Evolutionary conservation across 2,329 filamentous ascomycete species (phyloP), one percentile per base, ranked within the genome.

Genomic region (Cladophialophora carrionii): DNA sequence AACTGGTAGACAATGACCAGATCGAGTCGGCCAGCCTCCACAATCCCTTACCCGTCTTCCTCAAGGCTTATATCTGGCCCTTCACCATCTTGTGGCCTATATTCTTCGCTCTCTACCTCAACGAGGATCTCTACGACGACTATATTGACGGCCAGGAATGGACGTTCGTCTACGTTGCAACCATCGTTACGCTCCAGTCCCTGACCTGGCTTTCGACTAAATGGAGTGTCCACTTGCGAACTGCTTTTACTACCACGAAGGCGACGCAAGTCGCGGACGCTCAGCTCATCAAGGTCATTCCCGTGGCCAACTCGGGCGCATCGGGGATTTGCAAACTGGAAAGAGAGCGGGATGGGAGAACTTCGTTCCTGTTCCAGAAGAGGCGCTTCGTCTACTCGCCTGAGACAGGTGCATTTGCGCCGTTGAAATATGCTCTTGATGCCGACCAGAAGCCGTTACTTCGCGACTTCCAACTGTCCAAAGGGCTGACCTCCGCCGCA

Each of bases 331-430:
- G 92, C 82, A 82, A 85, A 68, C 82, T 99, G 68, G 79, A 90
- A 69, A 88, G 88, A 74, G 92, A 96, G 72, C 89, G 86, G 76
- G 82, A 85, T 68, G 90, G 86, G 68, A 93, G 88, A 71, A 79
- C 89, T 12, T 97, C 92, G 9, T 99, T 99, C 79, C 82, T 97
- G 63, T 99, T 99, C 81, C 95, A 99, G 81, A 99, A 99, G 83
- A 91, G 95, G 72, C 90, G 94, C 43, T 99, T 99, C 77, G 85
- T 97, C 69, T 97, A 92, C 81, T 83, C 91, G 70, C 78, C 87
- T 57, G 85, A 87, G 49, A 85, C 82, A 69, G 86, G 89, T 67
- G 84, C 84, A n/a, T 99, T 99, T 77, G 84, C 88, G 57, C 91
- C 94, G 29, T 82, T 98, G 64, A 83, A 84, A 64, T 99, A 96